phyloP scores from a whole-genome alignment of 441 rosid genomes.

The Sinapis alba region DNA sequence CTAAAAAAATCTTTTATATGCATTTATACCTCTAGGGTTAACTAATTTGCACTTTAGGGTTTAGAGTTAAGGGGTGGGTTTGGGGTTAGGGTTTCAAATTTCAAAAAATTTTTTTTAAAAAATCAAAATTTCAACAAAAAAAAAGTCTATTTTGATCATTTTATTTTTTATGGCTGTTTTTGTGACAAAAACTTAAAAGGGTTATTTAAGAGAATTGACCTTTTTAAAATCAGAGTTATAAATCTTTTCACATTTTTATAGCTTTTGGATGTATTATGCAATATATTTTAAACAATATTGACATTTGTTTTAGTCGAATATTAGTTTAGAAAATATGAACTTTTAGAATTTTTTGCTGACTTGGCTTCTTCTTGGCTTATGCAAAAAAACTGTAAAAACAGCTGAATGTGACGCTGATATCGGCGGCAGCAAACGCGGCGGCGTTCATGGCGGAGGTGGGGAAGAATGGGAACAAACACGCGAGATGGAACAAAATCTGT shows the following conservation, averaged over 20 bases:
- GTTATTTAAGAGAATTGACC: too few species aligned
- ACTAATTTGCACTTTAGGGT: too few species aligned
- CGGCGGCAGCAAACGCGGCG: constrained; percentile 73
- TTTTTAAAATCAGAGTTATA: neutral
- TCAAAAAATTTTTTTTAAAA: too few species aligned
- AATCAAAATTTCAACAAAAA: too few species aligned
- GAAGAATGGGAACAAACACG: constrained; percentile 79
- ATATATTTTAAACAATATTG: neutral
- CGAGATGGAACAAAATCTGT: constrained; percentile 80
- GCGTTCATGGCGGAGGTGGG: constrained; percentile 82
- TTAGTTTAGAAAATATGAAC: neutral
- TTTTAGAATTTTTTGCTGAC: neutral
- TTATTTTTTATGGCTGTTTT: too few species aligned
- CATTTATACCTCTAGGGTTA: too few species aligned
- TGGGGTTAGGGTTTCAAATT: too few species aligned
- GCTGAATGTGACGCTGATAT: constrained; percentile 57
- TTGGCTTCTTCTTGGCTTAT: constrained; percentile 1
- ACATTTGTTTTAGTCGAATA: neutral
- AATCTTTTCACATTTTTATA: neutral
- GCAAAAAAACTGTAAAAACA: constrained; percentile 24
- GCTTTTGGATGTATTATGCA: neutral
- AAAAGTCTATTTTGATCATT: too few species aligned
- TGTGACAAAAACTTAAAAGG: too few species aligned
- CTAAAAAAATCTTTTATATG: too few species aligned
- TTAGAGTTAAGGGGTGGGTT: too few species aligned